A percentile compares a stretch with the other conserved stretches of the same genome.
These are phyloP conservation scores for Meyerozyma carpophila DNA, from an alignment of 1,139 yeast genomes.

Conservation along the genomic window DNA sequence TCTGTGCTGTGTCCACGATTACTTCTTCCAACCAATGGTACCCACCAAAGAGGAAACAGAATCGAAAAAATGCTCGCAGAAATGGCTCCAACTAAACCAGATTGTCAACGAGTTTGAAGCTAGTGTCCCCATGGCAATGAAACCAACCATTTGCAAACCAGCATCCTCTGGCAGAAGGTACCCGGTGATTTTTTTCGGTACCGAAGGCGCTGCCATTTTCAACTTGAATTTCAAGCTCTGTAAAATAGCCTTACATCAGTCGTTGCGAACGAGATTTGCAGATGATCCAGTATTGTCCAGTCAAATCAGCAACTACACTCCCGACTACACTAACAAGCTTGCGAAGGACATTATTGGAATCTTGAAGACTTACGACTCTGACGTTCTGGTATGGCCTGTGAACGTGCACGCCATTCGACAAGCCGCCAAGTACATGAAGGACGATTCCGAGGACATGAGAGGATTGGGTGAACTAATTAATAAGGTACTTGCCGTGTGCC, in stretches of 20 bases:
- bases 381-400: constrained; percentile 30
- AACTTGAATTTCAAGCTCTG: constrained; percentile 28
- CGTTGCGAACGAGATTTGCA: constrained; percentile 18
- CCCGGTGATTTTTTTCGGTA: constrained; percentile 23
- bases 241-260: constrained; percentile 26
- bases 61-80: constrained; percentile 15
- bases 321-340: constrained; percentile 20
- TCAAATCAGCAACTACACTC: constrained; percentile 19
- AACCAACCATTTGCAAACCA: constrained; percentile 29
- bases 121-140: constrained; percentile 23
- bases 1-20: constrained; percentile 25
- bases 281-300: constrained; percentile 13
- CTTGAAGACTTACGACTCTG: constrained; percentile 30
- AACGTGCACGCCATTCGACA: constrained; percentile 29
- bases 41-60: constrained; percentile 21
- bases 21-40: constrained; percentile 22
- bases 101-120: constrained; percentile 25
- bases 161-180: constrained; percentile 3
- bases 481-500: constrained; percentile 21
- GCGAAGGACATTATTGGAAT: constrained; percentile 38
- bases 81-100: constrained; percentile 25
- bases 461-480: constrained; percentile 23
- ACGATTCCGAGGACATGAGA: constrained; percentile 22
- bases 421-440: constrained; percentile 24
- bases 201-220: constrained; percentile 30